Evolutionary conservation across 768 basidiomycete genomes (phyloP).

Genomic region (Candolleomyces eurysporus): DNA sequence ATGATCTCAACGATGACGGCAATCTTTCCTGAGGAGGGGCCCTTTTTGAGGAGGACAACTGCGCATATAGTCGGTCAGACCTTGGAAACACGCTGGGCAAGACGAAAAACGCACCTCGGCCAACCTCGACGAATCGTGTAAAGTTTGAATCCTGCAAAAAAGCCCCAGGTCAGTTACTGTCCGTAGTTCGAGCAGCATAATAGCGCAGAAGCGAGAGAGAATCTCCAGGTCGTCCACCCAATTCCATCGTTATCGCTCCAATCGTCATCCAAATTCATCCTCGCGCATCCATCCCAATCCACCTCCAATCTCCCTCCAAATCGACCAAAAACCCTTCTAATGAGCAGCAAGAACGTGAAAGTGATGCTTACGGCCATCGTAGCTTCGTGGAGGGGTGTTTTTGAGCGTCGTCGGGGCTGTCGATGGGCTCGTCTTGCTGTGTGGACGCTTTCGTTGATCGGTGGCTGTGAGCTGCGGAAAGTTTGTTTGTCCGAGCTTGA

Average conservation of each 20-base stretch:
- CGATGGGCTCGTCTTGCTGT: too few relatives aligned
- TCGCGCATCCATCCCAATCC: not conserved
- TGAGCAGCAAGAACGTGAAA: not conserved
- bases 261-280: not conserved
- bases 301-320: not conserved
- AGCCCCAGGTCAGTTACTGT: not conserved
- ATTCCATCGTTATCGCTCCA: not conserved
- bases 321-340: not conserved
- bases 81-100: not conserved
- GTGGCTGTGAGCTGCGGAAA: too few relatives aligned
- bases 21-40: constrained; percentile 83
- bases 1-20: constrained; percentile 97
- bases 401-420: not conserved
- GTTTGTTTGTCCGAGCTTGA: too few relatives aligned
- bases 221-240: not conserved
- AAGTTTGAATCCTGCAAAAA: constrained; percentile 50
- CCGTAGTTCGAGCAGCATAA: not conserved
- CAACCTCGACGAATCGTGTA: constrained; percentile 97
- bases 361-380: not conserved
- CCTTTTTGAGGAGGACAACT: constrained; percentile 93
- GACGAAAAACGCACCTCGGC: constrained; percentile 64
- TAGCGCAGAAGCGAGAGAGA: not conserved
- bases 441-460: too few relatives aligned
- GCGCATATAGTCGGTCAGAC: constrained; percentile 1
- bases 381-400: not conserved